Evolutionary conservation across 176 grass and related monocot species (phyloP).

Genomic region (Olyra latifolia): DNA sequence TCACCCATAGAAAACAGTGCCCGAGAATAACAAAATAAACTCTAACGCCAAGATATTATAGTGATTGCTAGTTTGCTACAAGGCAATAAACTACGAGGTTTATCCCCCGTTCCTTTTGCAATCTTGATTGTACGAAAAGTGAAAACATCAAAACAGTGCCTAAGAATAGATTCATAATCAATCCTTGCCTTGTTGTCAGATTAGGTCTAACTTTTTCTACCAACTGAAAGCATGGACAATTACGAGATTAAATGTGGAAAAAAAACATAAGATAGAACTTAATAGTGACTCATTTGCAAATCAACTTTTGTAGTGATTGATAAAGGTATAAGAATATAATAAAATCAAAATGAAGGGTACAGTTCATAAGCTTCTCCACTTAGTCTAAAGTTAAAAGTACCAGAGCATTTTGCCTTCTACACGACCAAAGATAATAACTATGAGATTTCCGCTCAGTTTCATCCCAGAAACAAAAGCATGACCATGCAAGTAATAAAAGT

Average conservation of each 20-base stretch:
- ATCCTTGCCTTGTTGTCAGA: background rate
- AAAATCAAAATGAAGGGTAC: no score
- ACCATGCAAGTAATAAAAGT: background rate
- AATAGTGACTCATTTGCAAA: background rate
- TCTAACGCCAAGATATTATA: background rate
- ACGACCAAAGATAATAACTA: background rate
- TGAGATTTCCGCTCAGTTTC: no score
- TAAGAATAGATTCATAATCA: background rate
- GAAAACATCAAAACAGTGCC: background rate
- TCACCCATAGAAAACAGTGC: background rate
- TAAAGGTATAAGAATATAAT: background rate
- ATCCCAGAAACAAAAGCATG: background rate
- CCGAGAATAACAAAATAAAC: background rate
- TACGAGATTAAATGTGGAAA: background rate
- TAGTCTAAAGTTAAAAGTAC: background rate
- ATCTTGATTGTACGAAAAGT: background rate
- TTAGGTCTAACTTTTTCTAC: background rate
- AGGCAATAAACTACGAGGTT: background rate
- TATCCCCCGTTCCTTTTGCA: background rate
- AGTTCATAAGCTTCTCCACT: background rate
- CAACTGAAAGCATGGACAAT: background rate
- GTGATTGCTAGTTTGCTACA: no score
- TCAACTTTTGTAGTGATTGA: background rate
- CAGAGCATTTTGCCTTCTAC: background rate
- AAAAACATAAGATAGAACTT: background rate